Evolutionary conservation across 1,284 basidiomycete genomes (phyloP), one percentile per base, ranked within the genome.

Genomic region (Leccinum solheimii): DNA sequence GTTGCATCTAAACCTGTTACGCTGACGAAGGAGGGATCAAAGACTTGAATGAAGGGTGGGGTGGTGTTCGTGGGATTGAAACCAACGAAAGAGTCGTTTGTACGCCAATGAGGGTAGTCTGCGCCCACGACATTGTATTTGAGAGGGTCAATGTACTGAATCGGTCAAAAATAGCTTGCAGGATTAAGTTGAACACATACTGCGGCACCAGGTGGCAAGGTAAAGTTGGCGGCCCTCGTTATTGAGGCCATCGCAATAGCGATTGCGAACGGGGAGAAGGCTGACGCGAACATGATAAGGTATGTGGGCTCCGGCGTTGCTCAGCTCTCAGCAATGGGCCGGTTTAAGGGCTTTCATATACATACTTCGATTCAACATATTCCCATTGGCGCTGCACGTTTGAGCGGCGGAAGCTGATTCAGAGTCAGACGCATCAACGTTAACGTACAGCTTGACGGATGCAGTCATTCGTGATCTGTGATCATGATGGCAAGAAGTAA

Each of bases 21-120:
- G 3, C 72, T 59, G 61, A 86, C 75, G 73, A 92, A 92, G 5
- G 74, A 77, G 4, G 75, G 66, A 68, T 91, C 81, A 69, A 90
- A 89, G 60, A 88, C 77, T 70, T 91, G 88, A 76, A 92, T 89
- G 69, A 87, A 85, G 0, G 87, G 87, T 6, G 84, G 76, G 0
- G 77, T 70, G 5, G 76, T 64, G 62, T 77, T 76, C 5, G 78
- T 78, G 3, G 82, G 81, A 63, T 84, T 82, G 68, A 83, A 83
- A 19, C 77, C 69, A 16, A 70, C 70, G 60, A 74, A 75, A 11
- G 78, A 70, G 49, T 72, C 55, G n/a, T 76, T 72, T 32, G 65
- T 72, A 23, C 79, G 79, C 70, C 73, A 75, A 50, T 66, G 62
- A 1, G 62, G 27, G 23, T 74, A 74, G 63, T 79, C 75, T 14